phyloP scores from a whole-genome alignment of 768 basidiomycete species.

The Russula sp. region DNA sequence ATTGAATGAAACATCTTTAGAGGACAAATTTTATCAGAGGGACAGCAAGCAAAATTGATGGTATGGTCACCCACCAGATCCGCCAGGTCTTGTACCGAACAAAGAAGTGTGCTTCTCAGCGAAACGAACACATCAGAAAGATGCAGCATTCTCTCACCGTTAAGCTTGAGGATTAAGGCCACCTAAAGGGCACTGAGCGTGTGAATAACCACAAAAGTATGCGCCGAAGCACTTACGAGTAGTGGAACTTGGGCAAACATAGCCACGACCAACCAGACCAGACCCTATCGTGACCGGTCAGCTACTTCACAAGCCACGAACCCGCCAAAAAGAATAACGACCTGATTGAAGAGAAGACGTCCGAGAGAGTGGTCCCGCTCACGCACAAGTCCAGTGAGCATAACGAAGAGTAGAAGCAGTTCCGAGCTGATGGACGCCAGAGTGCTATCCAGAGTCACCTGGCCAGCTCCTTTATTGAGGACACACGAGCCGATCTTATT shows the following conservation, averaged over 20 bases:
- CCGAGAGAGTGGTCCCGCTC: constrained; percentile 16
- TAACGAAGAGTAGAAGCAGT: constrained; percentile 4
- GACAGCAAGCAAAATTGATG: not conserved
- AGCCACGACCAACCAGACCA: constrained; percentile 14
- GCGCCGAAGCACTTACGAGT: not conserved
- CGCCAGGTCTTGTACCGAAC: not conserved
- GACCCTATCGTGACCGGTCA: constrained; percentile 1
- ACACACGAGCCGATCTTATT: not conserved
- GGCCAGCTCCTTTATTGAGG: not conserved
- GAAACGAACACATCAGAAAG: not conserved
- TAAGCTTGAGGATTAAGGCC: constrained; percentile 1
- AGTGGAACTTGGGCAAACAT: constrained; percentile 12
- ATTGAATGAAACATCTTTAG: constrained; percentile 10
- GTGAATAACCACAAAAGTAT: not conserved
- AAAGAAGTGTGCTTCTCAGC: not conserved
- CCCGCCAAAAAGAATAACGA: not conserved
- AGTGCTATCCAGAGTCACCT: not conserved
- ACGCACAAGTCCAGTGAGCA: constrained; percentile 10
- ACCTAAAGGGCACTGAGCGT: constrained; percentile 2
- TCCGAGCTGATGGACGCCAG: constrained; percentile 5
- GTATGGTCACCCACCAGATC: not conserved
- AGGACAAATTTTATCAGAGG: not conserved
- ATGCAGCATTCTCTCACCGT: not conserved
- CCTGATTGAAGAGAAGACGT: constrained; percentile 16
- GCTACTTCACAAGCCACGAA: not conserved